A percentile compares a stretch with the other conserved stretches of the same genome.
phyloP scores from a whole-genome alignment of 2,329 filamentous ascomycete species.

The Sporothrix sp. region DNA sequence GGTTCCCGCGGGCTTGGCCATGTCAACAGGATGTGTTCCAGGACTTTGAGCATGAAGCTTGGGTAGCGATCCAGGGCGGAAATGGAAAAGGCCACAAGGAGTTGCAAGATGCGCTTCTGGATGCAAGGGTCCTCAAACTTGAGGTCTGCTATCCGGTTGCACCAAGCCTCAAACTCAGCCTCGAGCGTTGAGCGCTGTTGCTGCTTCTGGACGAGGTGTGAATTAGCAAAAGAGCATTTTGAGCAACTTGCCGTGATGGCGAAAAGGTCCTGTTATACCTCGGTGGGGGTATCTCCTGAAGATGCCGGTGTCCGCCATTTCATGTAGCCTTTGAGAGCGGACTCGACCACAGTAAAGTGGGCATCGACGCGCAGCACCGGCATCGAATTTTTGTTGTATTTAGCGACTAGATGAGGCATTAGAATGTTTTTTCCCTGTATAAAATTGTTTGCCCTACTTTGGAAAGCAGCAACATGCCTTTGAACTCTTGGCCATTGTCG shows the following conservation, averaged over 20 bases:
- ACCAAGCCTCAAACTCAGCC: constrained; percentile 60
- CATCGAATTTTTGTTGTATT: constrained; percentile 59
- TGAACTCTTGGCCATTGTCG: constrained; percentile 56
- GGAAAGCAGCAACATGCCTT: constrained; percentile 39
- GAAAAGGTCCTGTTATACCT: no score
- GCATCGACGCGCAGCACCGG: constrained; percentile 75
- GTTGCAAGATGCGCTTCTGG: constrained; percentile 68
- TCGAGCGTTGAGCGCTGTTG: constrained; percentile 50
- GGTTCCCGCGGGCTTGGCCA: constrained; percentile 57
- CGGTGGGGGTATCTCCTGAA: constrained; percentile 8
- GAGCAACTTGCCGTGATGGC: no score
- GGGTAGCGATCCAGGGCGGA: constrained; percentile 68
- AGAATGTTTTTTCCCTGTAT: neutral
- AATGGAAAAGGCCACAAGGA: constrained; percentile 77
- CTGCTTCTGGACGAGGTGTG: constrained; percentile 38
- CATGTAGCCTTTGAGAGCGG: constrained; percentile 77
- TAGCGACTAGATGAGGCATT: constrained; percentile 22
- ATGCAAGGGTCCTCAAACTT: constrained; percentile 77
- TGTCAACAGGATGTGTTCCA: constrained; percentile 84
- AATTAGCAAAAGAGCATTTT: no score
- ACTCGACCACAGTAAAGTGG: constrained; percentile 81
- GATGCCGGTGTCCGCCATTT: constrained; percentile 53
- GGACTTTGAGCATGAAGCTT: constrained; percentile 74
- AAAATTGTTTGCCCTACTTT: no score
- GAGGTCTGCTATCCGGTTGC: constrained; percentile 57